phyloP scores from a whole-genome alignment of 1,284 basidiomycete genomes.

The Marasmius sp. region DNA sequence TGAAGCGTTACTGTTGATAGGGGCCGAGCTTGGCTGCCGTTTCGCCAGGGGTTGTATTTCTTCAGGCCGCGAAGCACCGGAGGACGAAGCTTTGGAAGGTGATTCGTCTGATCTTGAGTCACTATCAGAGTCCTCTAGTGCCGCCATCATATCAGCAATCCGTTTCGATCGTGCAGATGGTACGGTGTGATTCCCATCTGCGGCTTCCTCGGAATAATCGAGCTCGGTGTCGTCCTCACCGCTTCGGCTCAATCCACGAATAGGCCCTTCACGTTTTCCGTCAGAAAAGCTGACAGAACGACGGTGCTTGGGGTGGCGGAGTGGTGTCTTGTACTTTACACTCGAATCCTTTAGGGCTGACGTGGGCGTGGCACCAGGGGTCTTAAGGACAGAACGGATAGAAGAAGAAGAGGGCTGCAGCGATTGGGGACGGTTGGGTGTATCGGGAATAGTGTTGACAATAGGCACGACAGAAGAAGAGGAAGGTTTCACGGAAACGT shows the following conservation, averaged over 20 bases:
- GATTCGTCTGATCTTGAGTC: conserved; percentile 52
- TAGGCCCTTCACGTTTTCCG: conserved; percentile 82
- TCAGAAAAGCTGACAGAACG: conserved; percentile 95
- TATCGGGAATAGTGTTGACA: conserved; percentile 18
- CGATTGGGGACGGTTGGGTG: conserved; percentile 9
- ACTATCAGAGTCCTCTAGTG: conserved; percentile 64
- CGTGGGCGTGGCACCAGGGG: conserved; percentile 47
- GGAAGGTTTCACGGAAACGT: background rate
- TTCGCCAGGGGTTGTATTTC: conserved; percentile 47
- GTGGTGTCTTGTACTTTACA: conserved; percentile 51
- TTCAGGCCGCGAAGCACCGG: conserved; percentile 33
- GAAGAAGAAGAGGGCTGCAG: conserved; percentile 33
- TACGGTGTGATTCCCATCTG: conserved; percentile 37
- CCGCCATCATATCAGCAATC: conserved; percentile 76
- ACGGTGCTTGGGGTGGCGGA: conserved; percentile 46
- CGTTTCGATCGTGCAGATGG: conserved; percentile 75
- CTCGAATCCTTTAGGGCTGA: conserved; percentile 54
- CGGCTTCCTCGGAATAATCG: conserved; percentile 25
- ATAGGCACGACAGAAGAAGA: background rate
- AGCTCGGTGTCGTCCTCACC: conserved; percentile 36
- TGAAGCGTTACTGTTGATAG: conserved; percentile 12
- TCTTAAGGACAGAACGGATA: conserved; percentile 58
- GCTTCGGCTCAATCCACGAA: conserved; percentile 57
- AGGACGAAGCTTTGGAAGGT: conserved; percentile 60
- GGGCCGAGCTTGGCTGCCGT: conserved; percentile 33